A percentile compares a stretch with the other conserved stretches of the same genome.
These are phyloP conservation scores for Coemansia sp. DNA, from an alignment of 192 early-diverging fungal species.

Conservation along the genomic window DNA sequence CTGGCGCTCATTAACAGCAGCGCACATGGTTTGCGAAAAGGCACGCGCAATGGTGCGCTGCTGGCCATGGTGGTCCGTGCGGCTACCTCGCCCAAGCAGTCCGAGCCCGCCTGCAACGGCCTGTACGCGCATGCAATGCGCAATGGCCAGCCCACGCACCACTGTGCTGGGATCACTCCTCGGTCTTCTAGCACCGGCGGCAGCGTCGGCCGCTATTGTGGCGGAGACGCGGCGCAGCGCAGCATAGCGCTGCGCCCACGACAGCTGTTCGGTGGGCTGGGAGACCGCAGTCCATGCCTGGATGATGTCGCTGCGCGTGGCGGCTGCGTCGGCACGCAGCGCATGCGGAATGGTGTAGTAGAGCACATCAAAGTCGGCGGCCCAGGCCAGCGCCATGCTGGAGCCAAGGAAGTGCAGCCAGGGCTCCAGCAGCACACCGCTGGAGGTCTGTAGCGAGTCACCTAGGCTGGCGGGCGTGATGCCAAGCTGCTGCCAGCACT, in stretches of 20 bases:
- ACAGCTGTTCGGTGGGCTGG: not conserved
- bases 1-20: not conserved
- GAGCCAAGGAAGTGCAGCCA: conserved; percentile 30
- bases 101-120: conserved; percentile 31
- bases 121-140: conserved; percentile 32
- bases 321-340: conserved; percentile 12
- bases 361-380: conserved; percentile 19
- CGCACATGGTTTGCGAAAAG: conserved; percentile 1
- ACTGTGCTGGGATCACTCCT: conserved; percentile 18
- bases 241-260: conserved; percentile 17
- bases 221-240: conserved; percentile 34
- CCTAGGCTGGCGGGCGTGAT: not conserved
- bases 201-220: not conserved
- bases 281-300: conserved; percentile 23
- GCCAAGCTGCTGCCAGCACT: conserved; percentile 26
- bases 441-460: conserved; percentile 7
- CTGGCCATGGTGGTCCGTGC: not conserved
- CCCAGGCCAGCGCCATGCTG: conserved; percentile 23
- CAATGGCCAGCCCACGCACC: conserved; percentile 14
- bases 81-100: not conserved
- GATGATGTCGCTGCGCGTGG: conserved; percentile 40
- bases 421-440: conserved; percentile 19
- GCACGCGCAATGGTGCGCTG: conserved; percentile 8
- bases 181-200: too few species aligned
- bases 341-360: conserved; percentile 22